Conservation (phyloP, 1,139 yeast species). For the Lodderomyces parapsilosis region DNA sequence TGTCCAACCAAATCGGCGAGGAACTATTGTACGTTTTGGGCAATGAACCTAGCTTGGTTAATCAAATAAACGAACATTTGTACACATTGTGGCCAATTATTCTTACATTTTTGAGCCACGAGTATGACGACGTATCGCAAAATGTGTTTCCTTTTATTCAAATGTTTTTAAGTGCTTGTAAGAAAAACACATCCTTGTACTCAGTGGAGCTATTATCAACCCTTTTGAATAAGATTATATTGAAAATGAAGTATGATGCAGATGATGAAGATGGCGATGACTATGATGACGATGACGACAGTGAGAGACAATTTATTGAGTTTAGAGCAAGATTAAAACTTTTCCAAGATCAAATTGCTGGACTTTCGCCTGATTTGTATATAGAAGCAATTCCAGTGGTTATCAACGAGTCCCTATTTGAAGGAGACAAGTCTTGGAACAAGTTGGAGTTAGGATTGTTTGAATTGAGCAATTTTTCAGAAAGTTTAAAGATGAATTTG, state of each 20-base stretch:
- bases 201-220: constrained; percentile 55
- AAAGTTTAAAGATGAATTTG: constrained; percentile 71
- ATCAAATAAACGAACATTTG: constrained; percentile 30
- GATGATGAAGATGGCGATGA: constrained; percentile 51
- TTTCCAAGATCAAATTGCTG: constrained; percentile 84
- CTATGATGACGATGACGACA: constrained; percentile 58
- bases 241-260: constrained; percentile 78
- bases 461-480: constrained; percentile 77
- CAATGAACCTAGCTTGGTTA: constrained; percentile 46
- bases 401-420: constrained; percentile 58
- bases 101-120: constrained; percentile 69
- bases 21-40: constrained; percentile 73
- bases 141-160: constrained; percentile 82
- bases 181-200: constrained; percentile 47
- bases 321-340: constrained; percentile 68
- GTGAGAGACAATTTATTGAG: constrained; percentile 73
- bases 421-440: constrained; percentile 57
- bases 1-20: constrained; percentile 70
- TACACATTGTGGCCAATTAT: constrained; percentile 66
- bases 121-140: constrained; percentile 83
- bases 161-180: constrained; percentile 67
- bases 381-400: constrained; percentile 67
- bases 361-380: constrained; percentile 70
- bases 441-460: constrained; percentile 82
- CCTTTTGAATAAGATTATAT: constrained; percentile 64